These are phyloP conservation scores for Sarocladium brachiariae DNA, from an alignment of 2,329 filamentous ascomycete genomes.

Conservation along the genomic window DNA sequence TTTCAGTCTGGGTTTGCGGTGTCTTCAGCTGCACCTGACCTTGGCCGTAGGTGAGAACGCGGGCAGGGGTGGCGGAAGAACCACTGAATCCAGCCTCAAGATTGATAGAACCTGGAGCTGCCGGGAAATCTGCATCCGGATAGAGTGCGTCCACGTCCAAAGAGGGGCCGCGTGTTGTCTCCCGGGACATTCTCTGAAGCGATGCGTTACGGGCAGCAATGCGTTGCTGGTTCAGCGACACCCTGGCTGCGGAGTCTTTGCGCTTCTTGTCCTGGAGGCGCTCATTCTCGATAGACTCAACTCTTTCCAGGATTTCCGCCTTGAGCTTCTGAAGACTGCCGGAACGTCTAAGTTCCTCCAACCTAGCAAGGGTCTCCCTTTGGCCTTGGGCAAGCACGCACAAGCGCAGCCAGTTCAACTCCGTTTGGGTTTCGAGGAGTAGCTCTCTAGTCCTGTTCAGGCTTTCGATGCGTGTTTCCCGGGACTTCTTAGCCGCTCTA, in stretches of 20 bases:
- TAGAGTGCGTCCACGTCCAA: not conserved
- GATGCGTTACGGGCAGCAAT: not conserved
- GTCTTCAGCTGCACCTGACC: not conserved
- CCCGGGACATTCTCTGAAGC: constrained; percentile 9
- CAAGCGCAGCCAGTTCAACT: constrained; percentile 21
- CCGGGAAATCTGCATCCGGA: too few species aligned
- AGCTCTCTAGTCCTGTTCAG: constrained; percentile 17
- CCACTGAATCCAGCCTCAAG: not conserved
- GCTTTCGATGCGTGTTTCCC: constrained; percentile 23
- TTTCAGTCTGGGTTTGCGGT: not conserved
- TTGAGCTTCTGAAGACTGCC: constrained; percentile 17
- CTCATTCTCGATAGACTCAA: constrained; percentile 14
- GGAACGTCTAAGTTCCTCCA: not conserved
- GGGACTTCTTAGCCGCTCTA: constrained; percentile 29
- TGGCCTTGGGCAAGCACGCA: not conserved
- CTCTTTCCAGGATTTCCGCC: constrained; percentile 14
- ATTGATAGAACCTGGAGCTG: too few species aligned
- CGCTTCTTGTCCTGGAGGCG: constrained; percentile 15
- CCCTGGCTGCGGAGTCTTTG: constrained; percentile 12
- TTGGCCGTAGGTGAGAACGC: not conserved
- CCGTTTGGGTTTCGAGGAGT: constrained; percentile 18
- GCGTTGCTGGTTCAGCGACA: not conserved
- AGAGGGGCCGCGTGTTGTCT: not conserved
- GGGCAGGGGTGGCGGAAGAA: not conserved
- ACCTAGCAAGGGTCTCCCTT: not conserved